Base-by-base conservation (phyloP, 192 early-diverging fungal genomes). In the Oehlia diaphana region DNA sequence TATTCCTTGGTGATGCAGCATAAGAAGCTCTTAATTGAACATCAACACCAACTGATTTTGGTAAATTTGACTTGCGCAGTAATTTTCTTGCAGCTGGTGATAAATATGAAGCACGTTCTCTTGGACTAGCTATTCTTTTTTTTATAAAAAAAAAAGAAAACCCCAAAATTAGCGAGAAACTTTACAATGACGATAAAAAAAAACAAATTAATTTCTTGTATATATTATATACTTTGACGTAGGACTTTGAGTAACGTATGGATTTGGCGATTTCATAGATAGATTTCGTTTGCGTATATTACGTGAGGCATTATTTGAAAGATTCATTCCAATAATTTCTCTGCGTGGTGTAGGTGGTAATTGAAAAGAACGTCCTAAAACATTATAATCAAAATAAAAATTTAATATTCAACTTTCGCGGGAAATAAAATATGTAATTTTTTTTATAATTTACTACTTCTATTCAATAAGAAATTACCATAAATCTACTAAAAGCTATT, bases 271-370 rank as follows among this genome's bases (percentile, higher is more conserved):
- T 42, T 77, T 78, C 67, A 83, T 63, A 12, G 75, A 70, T 3
- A 77, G 70, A 33, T 62, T 82, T 7, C 81, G 81, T 28, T 84
- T 85, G 12, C 86, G 79, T 70, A 86, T 85, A 19, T 85, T 84
- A 64, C 87, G 84, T 23, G 89, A 89, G n/a, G 92, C 92, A 77
- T 83, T 89, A 66, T 91, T 89, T 7, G 90, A 86, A 65, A 94
- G 78, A 47, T 84, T 84, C 72, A 89, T 87, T 3, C 87, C 92
- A 39, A 94, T 69, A 65, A 87, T 82, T 65, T 94, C 93, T 37
- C 93, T 83, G n/a, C 86, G 83, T 2, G 91, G 89, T 26, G 91
- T 89, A 65, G 87, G 88, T 39, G 93, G 89, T 49, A 94, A 76
- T 23, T 82, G 79, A 75, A 93, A 93, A 66, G 81, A 66, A 63